phyloP scores from a whole-genome alignment of 73 alveolate species.

The Paramecium biaurelia region DNA sequence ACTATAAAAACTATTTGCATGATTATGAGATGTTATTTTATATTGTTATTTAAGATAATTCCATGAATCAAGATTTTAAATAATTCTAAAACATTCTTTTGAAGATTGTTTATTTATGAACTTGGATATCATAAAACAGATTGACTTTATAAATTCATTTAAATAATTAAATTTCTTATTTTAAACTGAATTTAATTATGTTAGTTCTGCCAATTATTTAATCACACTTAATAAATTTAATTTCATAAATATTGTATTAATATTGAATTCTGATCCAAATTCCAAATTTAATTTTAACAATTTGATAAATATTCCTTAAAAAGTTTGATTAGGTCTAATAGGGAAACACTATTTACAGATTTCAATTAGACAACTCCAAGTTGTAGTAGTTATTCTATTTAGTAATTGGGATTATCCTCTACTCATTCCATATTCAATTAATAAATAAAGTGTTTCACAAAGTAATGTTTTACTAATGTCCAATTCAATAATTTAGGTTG shows the following conservation, averaged over 20 bases:
- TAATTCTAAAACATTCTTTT: background rate
- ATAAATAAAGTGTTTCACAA: background rate
- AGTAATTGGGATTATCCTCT: background rate
- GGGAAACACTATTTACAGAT: background rate
- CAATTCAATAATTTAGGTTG: background rate
- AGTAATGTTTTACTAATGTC: background rate
- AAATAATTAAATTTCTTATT: background rate
- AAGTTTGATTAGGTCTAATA: background rate
- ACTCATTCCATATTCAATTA: background rate
- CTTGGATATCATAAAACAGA: background rate
- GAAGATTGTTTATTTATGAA: background rate
- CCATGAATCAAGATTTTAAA: slow-evolving; percentile 6
- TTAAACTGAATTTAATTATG: background rate
- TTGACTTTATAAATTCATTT: background rate
- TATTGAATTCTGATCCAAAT: slow-evolving; percentile 30
- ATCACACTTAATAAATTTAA: background rate
- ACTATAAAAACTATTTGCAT: slow-evolving; percentile 45
- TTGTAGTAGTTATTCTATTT: background rate
- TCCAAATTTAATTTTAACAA: background rate
- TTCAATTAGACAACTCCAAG: slow-evolving; percentile 45
- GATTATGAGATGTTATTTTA: background rate
- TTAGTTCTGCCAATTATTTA: background rate
- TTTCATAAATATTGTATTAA: background rate
- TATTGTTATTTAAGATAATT: background rate
- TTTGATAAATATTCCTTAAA: background rate